phyloP scores from a whole-genome alignment of 2,329 filamentous ascomycete species.

The Coniella lustricola region DNA sequence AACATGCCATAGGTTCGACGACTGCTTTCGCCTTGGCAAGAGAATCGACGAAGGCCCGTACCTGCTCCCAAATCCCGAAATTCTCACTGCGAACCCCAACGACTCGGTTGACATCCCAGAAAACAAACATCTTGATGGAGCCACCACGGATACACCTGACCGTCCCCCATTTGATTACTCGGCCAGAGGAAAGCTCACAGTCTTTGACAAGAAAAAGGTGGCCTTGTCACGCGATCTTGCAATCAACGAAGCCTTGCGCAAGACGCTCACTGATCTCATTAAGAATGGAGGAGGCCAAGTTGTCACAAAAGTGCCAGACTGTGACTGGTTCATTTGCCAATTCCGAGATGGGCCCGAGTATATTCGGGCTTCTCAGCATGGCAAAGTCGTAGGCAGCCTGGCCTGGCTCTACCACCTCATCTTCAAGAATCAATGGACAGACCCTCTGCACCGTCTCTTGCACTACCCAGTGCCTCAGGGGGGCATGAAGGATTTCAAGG shows the following conservation, averaged over 20 bases:
- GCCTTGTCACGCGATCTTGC: slow-evolving; percentile 70
- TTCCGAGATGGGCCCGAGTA: slow-evolving; percentile 80
- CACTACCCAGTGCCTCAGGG: slow-evolving; percentile 80
- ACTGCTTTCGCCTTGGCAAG: slow-evolving; percentile 88
- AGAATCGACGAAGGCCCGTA: slow-evolving; percentile 87
- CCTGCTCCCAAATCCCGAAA: slow-evolving; percentile 75
- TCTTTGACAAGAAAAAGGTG: slow-evolving; percentile 72
- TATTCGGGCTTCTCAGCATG: slow-evolving; percentile 62
- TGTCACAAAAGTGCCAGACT: slow-evolving; percentile 57
- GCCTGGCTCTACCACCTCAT: slow-evolving; percentile 93
- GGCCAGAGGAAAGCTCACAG: slow-evolving; percentile 49
- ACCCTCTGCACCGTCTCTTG: slow-evolving; percentile 71
- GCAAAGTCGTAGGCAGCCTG: slow-evolving; percentile 84
- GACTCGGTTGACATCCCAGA: slow-evolving; percentile 49
- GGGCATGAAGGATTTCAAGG: slow-evolving; percentile 73
- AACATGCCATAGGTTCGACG: slow-evolving; percentile 67
- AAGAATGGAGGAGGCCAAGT: slow-evolving; percentile 62
- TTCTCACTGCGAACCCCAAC: slow-evolving; percentile 55
- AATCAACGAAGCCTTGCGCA: slow-evolving; percentile 58
- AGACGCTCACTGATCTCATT: slow-evolving; percentile 66
- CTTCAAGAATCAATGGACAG: slow-evolving; percentile 81
- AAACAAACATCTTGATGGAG: slow-evolving; percentile 59
- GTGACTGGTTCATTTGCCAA: slow-evolving; percentile 80
- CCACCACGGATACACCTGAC: slow-evolving; percentile 43
- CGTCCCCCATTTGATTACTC: slow-evolving; percentile 29